Percentiles rank a stretch among this genome's conserved stretches.
Evolutionary conservation across 768 basidiomycete species (phyloP).

Genomic region (Leccinum rimulosum): DNA sequence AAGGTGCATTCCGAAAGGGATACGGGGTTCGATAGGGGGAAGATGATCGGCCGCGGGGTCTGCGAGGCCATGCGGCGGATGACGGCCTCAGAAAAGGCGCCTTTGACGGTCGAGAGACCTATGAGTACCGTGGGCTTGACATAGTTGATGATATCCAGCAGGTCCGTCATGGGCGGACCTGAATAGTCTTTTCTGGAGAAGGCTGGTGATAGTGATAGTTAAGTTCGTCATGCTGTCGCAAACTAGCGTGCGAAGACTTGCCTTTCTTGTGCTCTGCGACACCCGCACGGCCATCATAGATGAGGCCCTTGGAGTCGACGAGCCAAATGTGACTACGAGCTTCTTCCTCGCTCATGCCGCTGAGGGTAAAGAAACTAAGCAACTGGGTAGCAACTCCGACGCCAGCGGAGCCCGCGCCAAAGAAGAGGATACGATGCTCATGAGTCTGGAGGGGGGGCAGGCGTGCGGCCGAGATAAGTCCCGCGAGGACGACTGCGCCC

Average conservation of each 20-base stretch:
- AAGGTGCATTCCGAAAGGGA: conserved; percentile 81
- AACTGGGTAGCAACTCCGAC: conserved; percentile 90
- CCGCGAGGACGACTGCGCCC: conserved; percentile 87
- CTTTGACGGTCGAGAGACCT: conserved; percentile 86
- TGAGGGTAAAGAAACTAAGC: conserved; percentile 83
- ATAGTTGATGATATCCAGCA: conserved; percentile 74
- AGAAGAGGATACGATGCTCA: conserved; percentile 86
- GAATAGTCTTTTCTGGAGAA: conserved; percentile 81
- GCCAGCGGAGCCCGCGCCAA: conserved; percentile 89
- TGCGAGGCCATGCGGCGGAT: conserved; percentile 74
- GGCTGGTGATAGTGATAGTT: conserved; percentile 40
- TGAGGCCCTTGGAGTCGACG: conserved; percentile 83
- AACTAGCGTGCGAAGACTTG: conserved; percentile 29
- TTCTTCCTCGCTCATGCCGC: conserved; percentile 73
- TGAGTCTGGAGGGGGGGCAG: conserved; percentile 62
- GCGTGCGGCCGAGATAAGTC: conserved; percentile 85
- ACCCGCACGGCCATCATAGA: conserved; percentile 68
- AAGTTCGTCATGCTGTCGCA: neutral
- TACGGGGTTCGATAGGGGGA: conserved; percentile 90
- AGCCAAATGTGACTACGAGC: conserved; percentile 78
- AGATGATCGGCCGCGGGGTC: conserved; percentile 85
- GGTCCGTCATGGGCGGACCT: conserved; percentile 70
- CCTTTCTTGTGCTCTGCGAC: conserved; percentile 85
- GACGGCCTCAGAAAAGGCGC: conserved; percentile 71
- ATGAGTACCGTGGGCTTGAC: conserved; percentile 88